Conservation (phyloP, 2,329 filamentous ascomycete genomes). For the Lasiodiplodia citricola region DNA sequence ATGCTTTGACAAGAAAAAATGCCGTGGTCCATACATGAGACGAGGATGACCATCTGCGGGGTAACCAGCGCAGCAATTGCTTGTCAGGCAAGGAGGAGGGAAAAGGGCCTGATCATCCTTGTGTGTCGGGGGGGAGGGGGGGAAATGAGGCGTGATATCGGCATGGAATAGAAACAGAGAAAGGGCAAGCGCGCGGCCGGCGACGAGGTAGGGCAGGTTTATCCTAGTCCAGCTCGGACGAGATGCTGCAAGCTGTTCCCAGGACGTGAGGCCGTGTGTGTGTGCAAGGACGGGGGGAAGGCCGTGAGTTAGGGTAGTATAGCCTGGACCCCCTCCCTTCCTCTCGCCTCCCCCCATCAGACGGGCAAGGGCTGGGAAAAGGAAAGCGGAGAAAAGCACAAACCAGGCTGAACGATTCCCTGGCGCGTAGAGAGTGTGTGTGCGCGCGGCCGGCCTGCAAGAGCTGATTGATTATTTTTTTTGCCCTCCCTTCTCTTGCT, state of each 20-base stretch:
- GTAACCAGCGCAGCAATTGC: conserved; percentile 40
- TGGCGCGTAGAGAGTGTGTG: neutral
- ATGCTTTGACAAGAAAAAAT: conserved; percentile 32
- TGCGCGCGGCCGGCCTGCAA: neutral
- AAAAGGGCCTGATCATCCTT: conserved; percentile 32
- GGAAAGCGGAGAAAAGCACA: conserved; percentile 35
- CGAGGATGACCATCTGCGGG: conserved; percentile 34
- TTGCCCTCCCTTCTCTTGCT: conserved; percentile 28
- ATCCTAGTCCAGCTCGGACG: conserved; percentile 36
- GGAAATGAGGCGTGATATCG: conserved; percentile 37
- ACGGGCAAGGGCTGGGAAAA: conserved; percentile 28
- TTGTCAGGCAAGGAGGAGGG: conserved; percentile 33
- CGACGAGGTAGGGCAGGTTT: conserved; percentile 35
- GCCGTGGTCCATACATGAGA: conserved; percentile 32
- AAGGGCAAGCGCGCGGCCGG: conserved; percentile 27
- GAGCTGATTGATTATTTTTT: neutral
- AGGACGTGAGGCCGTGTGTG: neutral
- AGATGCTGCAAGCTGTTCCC: conserved; percentile 29
- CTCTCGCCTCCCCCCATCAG: conserved; percentile 30
- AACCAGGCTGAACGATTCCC: conserved; percentile 36
- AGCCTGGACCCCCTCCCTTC: conserved; percentile 6
- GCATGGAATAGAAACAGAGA: conserved; percentile 32
- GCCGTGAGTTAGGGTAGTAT: neutral
- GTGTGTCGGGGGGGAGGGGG: conserved; percentile 9
- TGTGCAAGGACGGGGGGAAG: neutral